These are phyloP conservation scores for Penicillium steckii DNA, from an alignment of 495 filamentous ascomycete genomes.

Conservation along the genomic window DNA sequence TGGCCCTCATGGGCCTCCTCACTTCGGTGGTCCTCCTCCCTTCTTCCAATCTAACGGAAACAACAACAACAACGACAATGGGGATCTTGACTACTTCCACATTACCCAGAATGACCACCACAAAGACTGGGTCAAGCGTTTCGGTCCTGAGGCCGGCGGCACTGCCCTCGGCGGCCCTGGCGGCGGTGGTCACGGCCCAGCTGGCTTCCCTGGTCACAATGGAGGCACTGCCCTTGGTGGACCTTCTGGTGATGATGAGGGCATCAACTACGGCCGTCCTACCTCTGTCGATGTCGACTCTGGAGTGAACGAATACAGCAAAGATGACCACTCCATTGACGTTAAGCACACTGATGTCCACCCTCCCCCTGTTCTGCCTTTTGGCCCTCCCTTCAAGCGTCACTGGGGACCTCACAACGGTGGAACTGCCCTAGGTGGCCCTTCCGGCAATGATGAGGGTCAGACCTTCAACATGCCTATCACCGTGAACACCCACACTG, in stretches of 20 bases:
- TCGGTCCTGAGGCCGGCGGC: conserved; percentile 5
- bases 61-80: not conserved
- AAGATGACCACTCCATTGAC: conserved; percentile 25
- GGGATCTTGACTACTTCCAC: conserved; percentile 7
- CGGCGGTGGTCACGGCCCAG: conserved; percentile 4
- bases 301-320: conserved; percentile 15
- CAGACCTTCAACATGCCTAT: conserved; percentile 12
- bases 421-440: conserved; percentile 22
- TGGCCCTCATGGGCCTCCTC: not conserved
- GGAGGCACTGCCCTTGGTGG: conserved; percentile 26
- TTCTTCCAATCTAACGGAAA: not conserved
- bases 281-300: conserved; percentile 9
- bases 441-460: conserved; percentile 21
- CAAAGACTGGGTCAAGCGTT: conserved; percentile 17
- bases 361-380: conserved; percentile 1
- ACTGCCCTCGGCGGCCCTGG: conserved; percentile 15
- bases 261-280: conserved; percentile 7
- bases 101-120: conserved; percentile 3
- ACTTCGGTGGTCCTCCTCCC: not conserved
- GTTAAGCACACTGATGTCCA: conserved; percentile 18
- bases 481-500: conserved; percentile 14
- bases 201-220: not conserved
- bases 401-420: conserved; percentile 6
- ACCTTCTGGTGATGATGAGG: conserved; percentile 20
- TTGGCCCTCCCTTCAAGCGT: conserved; percentile 11